Evolutionary conservation across 805 yeast genomes (phyloP), one percentile per base, ranked within the genome.

Genomic region (Kluyveromyces siamensis): DNA sequence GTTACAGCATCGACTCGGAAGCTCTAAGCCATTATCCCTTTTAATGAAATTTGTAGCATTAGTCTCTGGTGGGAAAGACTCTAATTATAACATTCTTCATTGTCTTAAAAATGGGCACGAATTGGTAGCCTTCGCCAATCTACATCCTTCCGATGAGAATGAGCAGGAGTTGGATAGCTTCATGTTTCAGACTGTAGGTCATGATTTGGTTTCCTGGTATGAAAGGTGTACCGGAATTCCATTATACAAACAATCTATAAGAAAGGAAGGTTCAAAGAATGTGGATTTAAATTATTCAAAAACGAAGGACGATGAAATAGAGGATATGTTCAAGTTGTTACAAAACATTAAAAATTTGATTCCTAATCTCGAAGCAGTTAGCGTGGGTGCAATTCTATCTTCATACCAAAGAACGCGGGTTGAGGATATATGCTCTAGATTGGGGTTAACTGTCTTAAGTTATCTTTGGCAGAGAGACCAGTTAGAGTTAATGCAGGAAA

Each of bases 101-200:
- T 88, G 98, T 59, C 62, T 86, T n/a, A 74, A 77, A 2, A 80
- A 85, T 46, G 96, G 95, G 13, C 99, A 93, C 68, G 86, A 87
- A 57, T 70, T 93, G 6, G 79, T 79, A 0, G 96, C 96, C 1
- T 66, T 91, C 43, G 98, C 89, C 0, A 93, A 93, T 59, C 66
- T 93, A 52, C 79, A 80, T 58, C 96, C 96, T 1, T 73, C 74
- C 1, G 66, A 63, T 35, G 58, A 72, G 19, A 44, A 55, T 5
- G 61, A 67, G 25, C 83, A 81, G 55, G 99, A 93, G 64, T 69
- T 93, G 47, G 97, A 93, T 63, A 87, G 96, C 47, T 91, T 84
- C 61, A 93, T 93, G 99, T 93, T 87, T 66, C 99, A 93, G 67
- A 93, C 99, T 0, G 98, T 93, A 8, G 99, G 99, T 0, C 93